phyloP scores from a whole-genome alignment of 2,329 filamentous ascomycete species.

The Orbilia quercus region DNA sequence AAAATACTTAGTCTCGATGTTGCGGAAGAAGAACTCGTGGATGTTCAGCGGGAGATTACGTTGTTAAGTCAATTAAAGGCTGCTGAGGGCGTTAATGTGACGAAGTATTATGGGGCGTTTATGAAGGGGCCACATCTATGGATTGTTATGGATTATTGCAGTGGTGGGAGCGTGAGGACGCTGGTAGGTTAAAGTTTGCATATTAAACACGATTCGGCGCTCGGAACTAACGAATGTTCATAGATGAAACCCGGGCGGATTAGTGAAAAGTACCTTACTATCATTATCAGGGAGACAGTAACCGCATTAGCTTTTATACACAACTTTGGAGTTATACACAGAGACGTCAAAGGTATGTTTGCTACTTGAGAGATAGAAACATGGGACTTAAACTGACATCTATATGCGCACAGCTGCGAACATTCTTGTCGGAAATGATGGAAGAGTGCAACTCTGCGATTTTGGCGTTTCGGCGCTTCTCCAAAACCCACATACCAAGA shows the following conservation, averaged over 20 bases:
- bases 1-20: constrained; percentile 89
- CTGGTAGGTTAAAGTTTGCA: constrained; percentile 66
- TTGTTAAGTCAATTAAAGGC: constrained; percentile 79
- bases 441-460: constrained; percentile 82
- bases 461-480: constrained; percentile 85
- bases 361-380: not conserved
- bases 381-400: not conserved
- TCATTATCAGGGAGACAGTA: constrained; percentile 74
- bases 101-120: constrained; percentile 81
- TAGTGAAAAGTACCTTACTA: constrained; percentile 77
- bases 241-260: constrained; percentile 74
- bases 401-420: constrained; percentile 70
- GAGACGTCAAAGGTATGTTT: constrained; percentile 73
- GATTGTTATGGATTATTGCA: constrained; percentile 89
- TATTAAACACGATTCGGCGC: constrained; percentile 63
- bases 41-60: constrained; percentile 76
- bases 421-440: constrained; percentile 80
- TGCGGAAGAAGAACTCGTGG: constrained; percentile 77
- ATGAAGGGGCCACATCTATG: constrained; percentile 83
- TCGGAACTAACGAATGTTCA: constrained; percentile 63
- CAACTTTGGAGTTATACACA: constrained; percentile 75
- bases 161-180: constrained; percentile 82
- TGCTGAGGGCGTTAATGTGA: constrained; percentile 80
- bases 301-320: constrained; percentile 76
- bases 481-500: constrained; percentile 79